Percentiles rank a stretch among this genome's conserved stretches.
Conservation (phyloP, 257 asterid species). For the Petrea volubilis region DNA sequence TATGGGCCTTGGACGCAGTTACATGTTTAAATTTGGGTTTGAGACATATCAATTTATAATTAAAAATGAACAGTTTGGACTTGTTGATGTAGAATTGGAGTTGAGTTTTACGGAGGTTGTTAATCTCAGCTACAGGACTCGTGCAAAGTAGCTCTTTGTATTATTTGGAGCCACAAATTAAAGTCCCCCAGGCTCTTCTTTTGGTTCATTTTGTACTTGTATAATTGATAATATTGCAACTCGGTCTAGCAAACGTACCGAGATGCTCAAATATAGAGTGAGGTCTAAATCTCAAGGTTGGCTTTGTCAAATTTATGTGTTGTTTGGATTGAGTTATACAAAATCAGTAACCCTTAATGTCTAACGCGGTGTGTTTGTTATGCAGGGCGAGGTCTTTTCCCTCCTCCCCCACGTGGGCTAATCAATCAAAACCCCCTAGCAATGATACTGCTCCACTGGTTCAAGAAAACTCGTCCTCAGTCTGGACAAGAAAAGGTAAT, state of each 20-base stretch:
- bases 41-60: neutral
- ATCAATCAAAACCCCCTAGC: conserved; percentile 42
- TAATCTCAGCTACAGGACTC: neutral
- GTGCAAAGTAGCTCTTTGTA: conserved; percentile 5
- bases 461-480: conserved; percentile 39
- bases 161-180: neutral
- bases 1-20: neutral
- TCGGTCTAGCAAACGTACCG: neutral
- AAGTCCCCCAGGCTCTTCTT: conserved; percentile 2
- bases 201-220: neutral
- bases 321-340: neutral
- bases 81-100: conserved; percentile 5
- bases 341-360: neutral
- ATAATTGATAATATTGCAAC: conserved; percentile 11
- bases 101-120: neutral
- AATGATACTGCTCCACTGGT: conserved; percentile 32
- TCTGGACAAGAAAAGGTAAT: conserved; percentile 27
- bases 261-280: conserved; percentile 3
- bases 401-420: conserved; percentile 37
- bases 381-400: conserved; percentile 56
- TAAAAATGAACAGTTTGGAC: neutral
- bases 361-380: conserved; percentile 15
- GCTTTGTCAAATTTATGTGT: neutral
- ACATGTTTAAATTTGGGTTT: neutral
- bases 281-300: conserved; percentile 5